These are phyloP conservation scores for Penicillium psychrosexuale DNA, from an alignment of 2,329 filamentous ascomycete species.

Conservation along the genomic window DNA sequence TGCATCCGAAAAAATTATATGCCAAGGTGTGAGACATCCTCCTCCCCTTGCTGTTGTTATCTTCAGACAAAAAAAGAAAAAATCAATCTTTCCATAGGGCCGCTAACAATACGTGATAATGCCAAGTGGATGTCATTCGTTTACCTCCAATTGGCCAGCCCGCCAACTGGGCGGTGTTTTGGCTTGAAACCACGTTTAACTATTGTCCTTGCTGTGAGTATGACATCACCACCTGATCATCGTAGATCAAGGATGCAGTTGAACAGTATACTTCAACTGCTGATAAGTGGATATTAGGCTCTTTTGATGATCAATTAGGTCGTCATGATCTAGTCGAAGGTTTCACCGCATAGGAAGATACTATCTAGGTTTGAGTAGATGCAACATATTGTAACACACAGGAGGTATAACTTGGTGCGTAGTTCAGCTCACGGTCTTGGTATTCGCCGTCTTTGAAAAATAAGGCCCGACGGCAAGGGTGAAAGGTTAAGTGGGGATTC, in stretches of 20 bases:
- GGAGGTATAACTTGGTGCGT: not conserved
- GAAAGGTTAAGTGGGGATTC: not conserved
- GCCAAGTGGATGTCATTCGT: not conserved
- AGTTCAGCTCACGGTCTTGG: not conserved
- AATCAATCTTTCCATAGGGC: not conserved
- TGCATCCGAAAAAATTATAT: not conserved
- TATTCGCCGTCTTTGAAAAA: not conserved
- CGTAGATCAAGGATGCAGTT: not conserved
- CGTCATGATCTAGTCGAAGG: not conserved
- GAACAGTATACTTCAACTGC: not conserved
- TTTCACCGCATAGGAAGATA: not conserved
- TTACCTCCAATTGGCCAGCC: not conserved
- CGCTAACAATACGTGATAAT: not conserved
- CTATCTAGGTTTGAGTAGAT: not conserved
- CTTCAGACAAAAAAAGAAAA: not conserved
- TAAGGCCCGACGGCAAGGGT: not conserved
- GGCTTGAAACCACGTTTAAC: not conserved
- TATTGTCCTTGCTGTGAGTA: not conserved
- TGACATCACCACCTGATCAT: conserved; percentile 7
- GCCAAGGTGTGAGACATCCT: not conserved
- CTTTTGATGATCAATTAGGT: not conserved
- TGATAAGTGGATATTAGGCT: not conserved
- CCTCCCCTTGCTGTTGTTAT: not conserved
- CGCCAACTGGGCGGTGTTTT: not conserved
- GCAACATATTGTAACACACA: not conserved